Percentiles rank a stretch among this genome's conserved stretches.
phyloP scores from a whole-genome alignment of 2,329 filamentous ascomycete genomes.

The Colletotrichum tropicicola region DNA sequence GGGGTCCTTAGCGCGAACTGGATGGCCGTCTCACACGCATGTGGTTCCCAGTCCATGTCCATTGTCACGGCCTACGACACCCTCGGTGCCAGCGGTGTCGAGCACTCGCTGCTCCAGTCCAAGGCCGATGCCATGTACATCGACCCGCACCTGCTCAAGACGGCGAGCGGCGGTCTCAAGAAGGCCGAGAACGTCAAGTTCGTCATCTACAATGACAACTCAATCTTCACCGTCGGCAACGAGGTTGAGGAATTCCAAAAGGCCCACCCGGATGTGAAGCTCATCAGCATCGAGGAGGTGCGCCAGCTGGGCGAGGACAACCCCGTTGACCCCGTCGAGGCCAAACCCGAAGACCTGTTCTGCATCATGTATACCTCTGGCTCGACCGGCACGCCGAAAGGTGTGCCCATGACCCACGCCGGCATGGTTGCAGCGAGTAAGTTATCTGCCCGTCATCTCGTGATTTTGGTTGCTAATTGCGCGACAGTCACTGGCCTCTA shows the following conservation, averaged over 20 bases:
- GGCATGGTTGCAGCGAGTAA: slow-evolving; percentile 77
- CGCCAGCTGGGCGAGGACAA: slow-evolving; percentile 70
- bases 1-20: slow-evolving; percentile 71
- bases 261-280: slow-evolving; percentile 61
- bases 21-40: slow-evolving; percentile 81
- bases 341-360: slow-evolving; percentile 79
- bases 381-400: slow-evolving; percentile 89
- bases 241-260: slow-evolving; percentile 65
- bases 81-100: slow-evolving; percentile 83
- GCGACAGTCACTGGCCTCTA: slow-evolving; percentile 78
- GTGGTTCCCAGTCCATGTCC: slow-evolving; percentile 85
- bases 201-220: slow-evolving; percentile 70
- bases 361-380: slow-evolving; percentile 91
- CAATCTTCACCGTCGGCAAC: slow-evolving; percentile 58
- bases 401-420: slow-evolving; percentile 83
- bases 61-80: slow-evolving; percentile 97
- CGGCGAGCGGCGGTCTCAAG: slow-evolving; percentile 64
- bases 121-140: slow-evolving; percentile 85
- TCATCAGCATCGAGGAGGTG: slow-evolving; percentile 65
- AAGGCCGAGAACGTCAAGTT: slow-evolving; percentile 64
- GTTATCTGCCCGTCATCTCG: slow-evolving; percentile 49
- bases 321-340: slow-evolving; percentile 75
- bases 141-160: slow-evolving; percentile 79
- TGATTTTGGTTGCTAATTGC: neutral
- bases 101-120: slow-evolving; percentile 87